These are phyloP conservation scores for Senecio squalidus DNA, from an alignment of 140 eudicot species.

Conservation along the genomic window DNA sequence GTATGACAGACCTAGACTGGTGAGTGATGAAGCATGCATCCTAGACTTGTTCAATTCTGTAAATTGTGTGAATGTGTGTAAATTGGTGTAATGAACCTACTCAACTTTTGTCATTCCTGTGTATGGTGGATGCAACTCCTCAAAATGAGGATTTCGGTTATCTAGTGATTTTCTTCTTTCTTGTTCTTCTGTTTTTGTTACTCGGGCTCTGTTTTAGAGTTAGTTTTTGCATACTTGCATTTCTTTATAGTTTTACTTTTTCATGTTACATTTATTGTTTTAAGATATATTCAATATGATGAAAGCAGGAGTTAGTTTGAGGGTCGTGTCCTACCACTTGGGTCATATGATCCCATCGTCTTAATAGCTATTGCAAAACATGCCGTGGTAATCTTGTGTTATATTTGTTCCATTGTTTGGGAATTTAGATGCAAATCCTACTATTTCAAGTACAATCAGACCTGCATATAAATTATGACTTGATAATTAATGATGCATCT, in stretches of 20 bases:
- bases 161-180: too few species aligned
- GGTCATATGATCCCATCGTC: slow-evolving; percentile 4
- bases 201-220: not conserved
- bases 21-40: too few species aligned
- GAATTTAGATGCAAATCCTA: slow-evolving; percentile 2
- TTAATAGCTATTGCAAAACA: not conserved
- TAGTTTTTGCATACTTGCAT: not conserved
- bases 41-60: too few species aligned
- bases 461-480: not conserved
- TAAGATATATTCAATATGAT: not conserved
- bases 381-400: not conserved
- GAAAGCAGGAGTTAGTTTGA: slow-evolving; percentile 8
- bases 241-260: not conserved
- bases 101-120: too few species aligned
- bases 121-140: too few species aligned
- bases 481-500: not conserved
- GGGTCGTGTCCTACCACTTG: slow-evolving; percentile 14
- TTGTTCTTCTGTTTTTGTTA: too few species aligned
- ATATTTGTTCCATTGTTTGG: slow-evolving; percentile 4
- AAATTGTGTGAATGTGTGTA: too few species aligned
- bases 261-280: slow-evolving; percentile 4
- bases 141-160: too few species aligned
- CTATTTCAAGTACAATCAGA: not conserved
- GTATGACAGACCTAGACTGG: too few species aligned
- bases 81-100: too few species aligned